Evolutionary conservation across 192 early-diverging fungal genomes (phyloP), one percentile per base, ranked within the genome.

Genomic region (Umbelopsis sp.): DNA sequence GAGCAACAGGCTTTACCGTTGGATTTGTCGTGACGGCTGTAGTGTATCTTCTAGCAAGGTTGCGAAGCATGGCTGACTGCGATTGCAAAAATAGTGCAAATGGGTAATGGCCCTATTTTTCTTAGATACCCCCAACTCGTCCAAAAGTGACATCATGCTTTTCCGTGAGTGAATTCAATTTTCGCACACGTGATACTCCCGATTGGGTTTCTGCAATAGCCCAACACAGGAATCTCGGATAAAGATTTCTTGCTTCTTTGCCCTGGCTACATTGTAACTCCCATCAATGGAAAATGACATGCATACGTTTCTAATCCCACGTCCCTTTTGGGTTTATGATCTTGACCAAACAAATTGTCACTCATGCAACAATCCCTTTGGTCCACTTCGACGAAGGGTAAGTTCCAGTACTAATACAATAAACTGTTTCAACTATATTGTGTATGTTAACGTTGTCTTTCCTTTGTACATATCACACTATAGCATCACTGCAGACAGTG

Each of bases 401-500:
- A 74, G 65, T 20, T 36, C 24, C 26, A 25, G 20, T 53, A 4
- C 52, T 12, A 41, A 41, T 6, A 11, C 38, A 11, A 11, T 41
- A 41, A 11, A 41, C 5, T 11, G 38, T n/a, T n/a, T n/a, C n/a
- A 6, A 11, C 1, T 41, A 41, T 43, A 45, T n/a, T 38, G 10
- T 72, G 16, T 45, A 34, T 26, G 26, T 56, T 65, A 2, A 10
- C 41, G 43, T 34, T 34, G 47, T 65, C 38, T 65, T 31, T 45
- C 0, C 31, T 41, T 47, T 34, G 45, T 16, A n/a, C 16, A 32
- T 74, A 54, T 16, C 24, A 59, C 26, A 31, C 4, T n/a, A 53
- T 59, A 88, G 86, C 86, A 88, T 78, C 86, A 88, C 62, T 88
- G 86, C 68, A 75, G 86, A 49, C 83, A 86, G 74, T 88, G 86